Base-by-base conservation (phyloP, 345 rosid species). In the Bruguiera gymnorhiza region DNA sequence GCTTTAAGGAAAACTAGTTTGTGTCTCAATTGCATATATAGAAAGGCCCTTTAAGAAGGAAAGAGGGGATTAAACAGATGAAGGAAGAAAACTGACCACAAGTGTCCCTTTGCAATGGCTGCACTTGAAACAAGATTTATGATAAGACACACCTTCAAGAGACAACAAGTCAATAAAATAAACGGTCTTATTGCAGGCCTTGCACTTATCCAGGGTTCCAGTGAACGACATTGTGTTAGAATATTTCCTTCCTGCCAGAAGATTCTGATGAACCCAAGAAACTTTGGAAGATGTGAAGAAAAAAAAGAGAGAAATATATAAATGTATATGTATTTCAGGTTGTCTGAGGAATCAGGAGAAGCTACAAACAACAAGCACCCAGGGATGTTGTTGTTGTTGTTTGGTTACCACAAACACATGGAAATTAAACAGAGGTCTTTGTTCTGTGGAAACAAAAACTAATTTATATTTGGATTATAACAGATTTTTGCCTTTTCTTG, bases 51-150 rank as follows among this genome's bases (percentile, higher is more conserved):
- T 10, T 0, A 37, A 37, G 43, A 21, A 55, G 59, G 29, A 23
- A 23, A 6, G 29, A 56, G 15, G 16, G 30, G 60, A 56, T 56
- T 24, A 10, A 10, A 56, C 2, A 21, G 5, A 54, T 1, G 27
- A 18, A 9, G 2, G 26, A 60, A 62, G 15, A n/a, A 26, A 59
- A 30, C 73, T 46, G 82, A 89, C 93, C 86, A 74, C 83, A 63
- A 93, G 96, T 71, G 91, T 83, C 63, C 98, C 97, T 39, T 89
- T 90, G 93, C 98, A 93, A 65, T 93, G 98, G 83, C 82, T 87
- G 87, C 98, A 93, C 71, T 73, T 89, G 87, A 93, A 90, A 83
- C 98, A 90, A 18, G 86, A 79, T 79, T 90, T 93, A 72, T 93
- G 97, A 65, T 88, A 93, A 77, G 97, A 93, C 68, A 79, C 77